Conservation (phyloP, 257 asterid species). For the Primulina eburnea region DNA sequence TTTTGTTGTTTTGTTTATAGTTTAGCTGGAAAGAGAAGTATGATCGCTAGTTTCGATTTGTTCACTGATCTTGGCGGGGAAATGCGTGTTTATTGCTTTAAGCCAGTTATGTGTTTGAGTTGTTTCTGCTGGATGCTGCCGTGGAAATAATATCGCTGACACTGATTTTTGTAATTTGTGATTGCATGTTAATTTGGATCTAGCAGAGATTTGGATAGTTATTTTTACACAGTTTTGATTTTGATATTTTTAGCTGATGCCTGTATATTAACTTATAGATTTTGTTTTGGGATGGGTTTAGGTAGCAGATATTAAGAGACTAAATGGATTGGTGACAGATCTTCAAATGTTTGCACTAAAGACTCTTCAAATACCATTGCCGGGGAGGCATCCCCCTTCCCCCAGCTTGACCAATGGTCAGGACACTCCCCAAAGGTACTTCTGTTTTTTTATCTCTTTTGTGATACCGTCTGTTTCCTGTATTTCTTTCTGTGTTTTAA, state of each 20-base stretch:
- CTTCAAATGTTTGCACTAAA: constrained; percentile 87
- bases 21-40: constrained; percentile 2
- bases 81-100: constrained; percentile 17
- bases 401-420: constrained; percentile 51
- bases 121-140: not conserved
- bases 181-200: not conserved
- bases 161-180: not conserved
- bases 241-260: constrained; percentile 13
- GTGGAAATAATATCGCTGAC: not conserved
- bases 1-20: not conserved
- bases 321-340: constrained; percentile 81
- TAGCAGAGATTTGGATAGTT: no score
- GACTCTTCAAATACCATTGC: constrained; percentile 75
- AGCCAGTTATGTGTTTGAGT: constrained; percentile 11
- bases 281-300: constrained; percentile 32
- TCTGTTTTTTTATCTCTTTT: constrained; percentile 21
- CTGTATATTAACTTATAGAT: constrained; percentile 4
- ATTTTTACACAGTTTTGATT: no score
- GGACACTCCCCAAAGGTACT: constrained; percentile 47
- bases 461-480: constrained; percentile 4
- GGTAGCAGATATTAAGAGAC: constrained; percentile 85
- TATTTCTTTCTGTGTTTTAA: constrained; percentile 3
- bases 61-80: not conserved
- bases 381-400: constrained; percentile 87
- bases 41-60: not conserved